These are phyloP conservation scores for Neurospora sp. DNA, from an alignment of 495 filamentous ascomycete genomes.

Conservation along the genomic window DNA sequence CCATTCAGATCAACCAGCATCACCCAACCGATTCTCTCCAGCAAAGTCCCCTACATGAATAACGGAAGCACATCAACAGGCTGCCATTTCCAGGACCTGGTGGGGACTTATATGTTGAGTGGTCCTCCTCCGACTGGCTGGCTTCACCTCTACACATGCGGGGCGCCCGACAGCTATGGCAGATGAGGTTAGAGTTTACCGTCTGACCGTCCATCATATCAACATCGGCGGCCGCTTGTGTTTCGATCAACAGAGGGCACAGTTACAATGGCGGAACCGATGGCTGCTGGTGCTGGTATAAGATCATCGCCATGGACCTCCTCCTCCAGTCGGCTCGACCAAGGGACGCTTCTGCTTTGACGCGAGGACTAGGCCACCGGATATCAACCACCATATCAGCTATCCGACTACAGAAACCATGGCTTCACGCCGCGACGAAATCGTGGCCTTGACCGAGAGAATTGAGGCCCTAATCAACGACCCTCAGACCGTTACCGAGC, in stretches of 20 bases:
- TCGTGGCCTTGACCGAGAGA: not conserved
- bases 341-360: not conserved
- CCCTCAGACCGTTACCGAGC: not conserved
- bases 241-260: not conserved
- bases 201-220: not conserved
- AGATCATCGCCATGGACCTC: not conserved
- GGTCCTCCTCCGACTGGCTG: not conserved
- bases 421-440: not conserved
- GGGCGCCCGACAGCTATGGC: not conserved
- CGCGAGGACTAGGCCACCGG: not conserved
- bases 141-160: not conserved
- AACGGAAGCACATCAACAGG: not conserved
- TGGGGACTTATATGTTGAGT: not conserved
- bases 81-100: not conserved
- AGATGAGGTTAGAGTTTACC: not conserved
- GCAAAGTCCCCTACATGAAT: not conserved
- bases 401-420: too few relatives aligned
- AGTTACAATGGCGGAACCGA: not conserved
- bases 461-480: not conserved
- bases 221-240: not conserved
- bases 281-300: not conserved
- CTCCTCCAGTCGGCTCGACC: not conserved
- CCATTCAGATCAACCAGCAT: not conserved
- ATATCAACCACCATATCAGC: not conserved
- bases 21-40: not conserved